Conservation (phyloP, 2,329 filamentous ascomycete species). For the Scleromitrula shiraiana region DNA sequence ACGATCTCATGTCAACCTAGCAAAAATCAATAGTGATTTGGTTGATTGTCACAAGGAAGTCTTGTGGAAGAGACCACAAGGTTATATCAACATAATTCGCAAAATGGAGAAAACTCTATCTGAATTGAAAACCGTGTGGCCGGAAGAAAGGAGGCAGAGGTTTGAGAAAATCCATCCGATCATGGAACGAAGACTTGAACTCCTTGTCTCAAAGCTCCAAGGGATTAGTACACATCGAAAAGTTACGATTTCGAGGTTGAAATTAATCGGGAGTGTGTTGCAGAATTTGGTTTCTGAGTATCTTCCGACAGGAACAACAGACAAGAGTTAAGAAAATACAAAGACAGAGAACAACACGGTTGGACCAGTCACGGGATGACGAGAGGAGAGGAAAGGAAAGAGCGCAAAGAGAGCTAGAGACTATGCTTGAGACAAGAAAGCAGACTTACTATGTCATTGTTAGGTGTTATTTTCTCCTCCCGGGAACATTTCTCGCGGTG, state of each 20-base stretch:
- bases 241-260: conserved; percentile 7
- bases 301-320: conserved; percentile 5
- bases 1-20: conserved; percentile 44
- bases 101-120: conserved; percentile 38
- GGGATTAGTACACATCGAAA: conserved; percentile 4
- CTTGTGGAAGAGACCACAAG: conserved; percentile 56
- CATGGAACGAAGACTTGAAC: background rate
- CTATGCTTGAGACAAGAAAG: conserved; percentile 6
- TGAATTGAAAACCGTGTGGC: background rate
- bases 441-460: conserved; percentile 8
- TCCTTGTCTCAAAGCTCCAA: background rate
- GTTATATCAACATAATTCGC: conserved; percentile 46
- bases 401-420: conserved; percentile 3
- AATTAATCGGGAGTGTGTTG: conserved; percentile 2
- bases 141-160: background rate
- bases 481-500: conserved; percentile 8
- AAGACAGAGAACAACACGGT: background rate
- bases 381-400: conserved; percentile 3
- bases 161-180: background rate
- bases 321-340: background rate
- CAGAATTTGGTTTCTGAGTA: conserved; percentile 8
- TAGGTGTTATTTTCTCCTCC: conserved; percentile 8
- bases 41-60: conserved; percentile 58
- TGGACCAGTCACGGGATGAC: background rate
- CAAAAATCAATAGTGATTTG: conserved; percentile 52